Base-by-base conservation (phyloP, 2,329 filamentous ascomycete genomes). In the Fusarium citri region DNA sequence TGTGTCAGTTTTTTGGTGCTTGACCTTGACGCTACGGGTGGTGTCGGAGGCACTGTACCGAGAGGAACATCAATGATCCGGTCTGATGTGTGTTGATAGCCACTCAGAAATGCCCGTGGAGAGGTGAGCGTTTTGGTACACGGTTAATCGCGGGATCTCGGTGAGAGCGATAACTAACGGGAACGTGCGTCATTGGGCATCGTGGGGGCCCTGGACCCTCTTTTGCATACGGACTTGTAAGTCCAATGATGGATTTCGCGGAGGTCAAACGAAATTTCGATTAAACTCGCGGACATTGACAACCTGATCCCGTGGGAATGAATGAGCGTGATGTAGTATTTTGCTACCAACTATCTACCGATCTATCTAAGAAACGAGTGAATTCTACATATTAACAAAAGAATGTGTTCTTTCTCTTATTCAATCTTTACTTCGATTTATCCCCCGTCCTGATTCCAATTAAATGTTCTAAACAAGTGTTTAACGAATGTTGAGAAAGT, bases 61-160 rank as follows among this genome's bases (percentile, higher is more conserved):
- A 72, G 62, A 59, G 74, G 74, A 34, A 64, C 46, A 55, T 72
- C 64, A 58, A 73, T 76, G 65, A 65, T 76, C 74, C 73, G 73
- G 58, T 23, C 1, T 14, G 16, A 45, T 34, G 8, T 26, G 5
- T 8, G 25, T 15, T 30, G 43, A 42, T 23, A 47, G 40, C 68
- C 69, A 72, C 57, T 71, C 54, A 71, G 26, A 43, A 31, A 54
- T 37, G 28, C 67, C 28, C 63, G 58, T 45, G 47, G 37, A 50
- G 30, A 64, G 58, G 67, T 51, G 57, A 65, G 60, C 54, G 34
- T 59, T 59, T 61, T 49, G 55, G 59, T 45, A 49, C 62, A 72
- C 72, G 72, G 72, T 66, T 74, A 74, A 74, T 74, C 59, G 69
- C 72, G 72, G 72, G 72, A 71, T 59, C 70, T 66, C 72, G 70